Base-by-base conservation (phyloP, 1,284 basidiomycete genomes). In the Anthracocystis setariae region DNA sequence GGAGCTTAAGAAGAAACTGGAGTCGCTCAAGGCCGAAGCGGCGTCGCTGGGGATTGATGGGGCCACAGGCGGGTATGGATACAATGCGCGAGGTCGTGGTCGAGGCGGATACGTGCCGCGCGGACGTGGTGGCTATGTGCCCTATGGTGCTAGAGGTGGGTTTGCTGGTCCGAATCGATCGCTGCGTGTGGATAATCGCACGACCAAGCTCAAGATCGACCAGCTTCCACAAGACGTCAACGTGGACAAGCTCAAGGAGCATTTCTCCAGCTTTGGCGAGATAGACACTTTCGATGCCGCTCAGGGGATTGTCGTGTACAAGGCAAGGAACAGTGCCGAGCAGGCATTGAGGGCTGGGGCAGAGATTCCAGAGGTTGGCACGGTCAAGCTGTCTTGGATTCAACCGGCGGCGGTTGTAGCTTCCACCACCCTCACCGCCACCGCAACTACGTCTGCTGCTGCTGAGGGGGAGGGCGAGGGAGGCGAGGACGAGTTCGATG, bases 121-220 rank as follows among this genome's bases (percentile, higher is more conserved):
- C 0, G 89, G 89, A 64, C 88, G 90, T 40, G 86, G 87, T 4
- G 90, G 91, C 66, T 87, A 90, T 66, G 89, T 89, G 1, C 88
- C 92, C n/a, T 91, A 88, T 9, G 86, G 90, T 51, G 89, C 89
- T 2, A 77, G 85, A 17, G 86, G 88, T 3, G 78, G 75, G 20
- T 85, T 87, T 35, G 86, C 88, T 42, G 73, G 55, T 3, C 49
- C 78, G 25, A 82, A 71, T 24, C 72, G 74, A n/a, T 68, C 81
- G 73, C 91, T 95, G 89, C 90, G 91, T 73, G 88, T 97, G 23
- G 94, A 97, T 84, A 94, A 95, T 77, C 89, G 94, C 18, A 91
- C 94, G 5, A 92, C 90, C 84, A 90, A 88, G 79, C 84, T 97
- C 27, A 84, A 91, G 42, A 85, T 96, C 37, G 89, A 91, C 72